phyloP scores from a whole-genome alignment of 768 basidiomycete species.

The Tulasnella sp. region DNA sequence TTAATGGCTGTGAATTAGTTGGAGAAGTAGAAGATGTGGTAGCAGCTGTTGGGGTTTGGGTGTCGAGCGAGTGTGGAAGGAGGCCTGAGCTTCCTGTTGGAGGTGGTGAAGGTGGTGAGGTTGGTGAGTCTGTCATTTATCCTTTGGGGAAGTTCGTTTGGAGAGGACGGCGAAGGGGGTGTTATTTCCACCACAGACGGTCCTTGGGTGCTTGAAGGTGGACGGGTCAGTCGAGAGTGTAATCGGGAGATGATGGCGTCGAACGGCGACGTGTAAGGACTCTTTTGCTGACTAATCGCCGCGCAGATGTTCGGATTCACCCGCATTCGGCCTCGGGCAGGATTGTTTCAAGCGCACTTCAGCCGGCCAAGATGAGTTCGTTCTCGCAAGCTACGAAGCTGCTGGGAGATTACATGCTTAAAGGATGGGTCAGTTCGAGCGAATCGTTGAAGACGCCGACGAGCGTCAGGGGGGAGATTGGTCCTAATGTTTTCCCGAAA shows the following conservation, averaged over 20 bases:
- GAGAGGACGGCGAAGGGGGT: neutral
- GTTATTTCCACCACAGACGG: neutral
- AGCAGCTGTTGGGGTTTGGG: neutral
- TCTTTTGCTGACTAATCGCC: neutral
- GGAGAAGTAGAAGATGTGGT: neutral
- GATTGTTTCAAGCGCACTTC: neutral
- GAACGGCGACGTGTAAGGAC: constrained; percentile 15
- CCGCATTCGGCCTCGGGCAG: neutral
- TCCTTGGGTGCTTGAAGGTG: neutral
- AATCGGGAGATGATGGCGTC: constrained; percentile 20
- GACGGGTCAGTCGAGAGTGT: constrained; percentile 8
- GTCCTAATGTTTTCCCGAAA: constrained; percentile 38
- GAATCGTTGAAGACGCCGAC: neutral
- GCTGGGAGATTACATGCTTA: constrained; percentile 67
- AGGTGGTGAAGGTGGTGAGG: neutral
- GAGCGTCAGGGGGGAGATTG: neutral
- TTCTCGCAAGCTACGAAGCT: constrained; percentile 13
- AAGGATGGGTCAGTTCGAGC: constrained; percentile 60
- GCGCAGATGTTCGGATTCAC: neutral
- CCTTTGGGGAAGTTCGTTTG: neutral
- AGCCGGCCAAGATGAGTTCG: neutral
- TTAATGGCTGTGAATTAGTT: neutral
- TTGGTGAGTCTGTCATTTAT: neutral
- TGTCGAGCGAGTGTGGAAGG: constrained; percentile 10
- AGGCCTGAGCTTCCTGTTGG: constrained; percentile 10